phyloP scores from a whole-genome alignment of 176 grass and related monocot species.

The Hordeum marinum region DNA sequence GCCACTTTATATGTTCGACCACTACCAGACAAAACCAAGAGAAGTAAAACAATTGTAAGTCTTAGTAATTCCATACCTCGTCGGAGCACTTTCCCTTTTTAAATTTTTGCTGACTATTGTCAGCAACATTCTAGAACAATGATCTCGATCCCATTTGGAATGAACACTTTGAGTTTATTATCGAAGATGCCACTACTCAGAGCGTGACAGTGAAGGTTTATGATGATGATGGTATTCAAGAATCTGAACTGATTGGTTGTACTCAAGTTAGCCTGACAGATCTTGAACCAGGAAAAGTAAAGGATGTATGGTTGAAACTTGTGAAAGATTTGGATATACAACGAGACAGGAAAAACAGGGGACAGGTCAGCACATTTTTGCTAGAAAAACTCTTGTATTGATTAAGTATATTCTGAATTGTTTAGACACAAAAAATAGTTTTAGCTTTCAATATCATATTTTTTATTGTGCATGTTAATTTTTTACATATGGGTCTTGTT shows the following conservation, averaged over 20 bases:
- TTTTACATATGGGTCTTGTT: background rate
- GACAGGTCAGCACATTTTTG: too few species aligned
- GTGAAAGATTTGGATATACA: slow-evolving; percentile 95
- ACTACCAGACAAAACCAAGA: slow-evolving; percentile 86
- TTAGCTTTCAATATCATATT: background rate
- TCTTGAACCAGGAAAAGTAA: slow-evolving; percentile 84
- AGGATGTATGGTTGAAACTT: slow-evolving; percentile 92
- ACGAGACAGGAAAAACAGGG: slow-evolving; percentile 81
- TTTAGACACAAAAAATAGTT: too few species aligned
- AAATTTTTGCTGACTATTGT: background rate
- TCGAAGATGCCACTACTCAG: slow-evolving; percentile 80
- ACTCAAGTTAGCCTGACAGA: slow-evolving; percentile 68
- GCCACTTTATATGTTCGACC: slow-evolving; percentile 71
- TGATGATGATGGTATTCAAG: slow-evolving; percentile 90
- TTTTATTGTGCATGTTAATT: background rate
- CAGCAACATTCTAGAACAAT: slow-evolving; percentile 53
- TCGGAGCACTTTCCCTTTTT: background rate
- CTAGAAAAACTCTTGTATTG: too few species aligned
- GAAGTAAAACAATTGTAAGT: slow-evolving; percentile 96
- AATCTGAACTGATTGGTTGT: slow-evolving; percentile 87
- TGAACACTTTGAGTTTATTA: slow-evolving; percentile 86
- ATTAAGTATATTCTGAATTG: too few species aligned
- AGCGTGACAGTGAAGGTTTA: slow-evolving; percentile 75
- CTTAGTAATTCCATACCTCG: background rate
- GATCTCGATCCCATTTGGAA: slow-evolving; percentile 96